Conservation (phyloP, 208 protist genomes). For the Entamoeba invadens region DNA sequence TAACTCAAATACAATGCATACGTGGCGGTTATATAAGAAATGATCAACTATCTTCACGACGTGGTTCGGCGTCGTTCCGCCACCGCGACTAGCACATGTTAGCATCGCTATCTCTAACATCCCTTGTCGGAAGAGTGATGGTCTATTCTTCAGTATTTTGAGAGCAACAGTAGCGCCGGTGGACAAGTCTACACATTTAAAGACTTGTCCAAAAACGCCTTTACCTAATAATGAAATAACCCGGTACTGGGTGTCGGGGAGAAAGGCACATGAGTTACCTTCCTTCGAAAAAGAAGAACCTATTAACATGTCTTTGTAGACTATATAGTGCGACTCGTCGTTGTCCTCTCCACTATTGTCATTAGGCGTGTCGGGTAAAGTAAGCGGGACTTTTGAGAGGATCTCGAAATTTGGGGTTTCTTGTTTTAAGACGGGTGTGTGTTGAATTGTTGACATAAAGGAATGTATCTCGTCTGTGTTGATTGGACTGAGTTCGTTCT, state of each 20-base stretch:
- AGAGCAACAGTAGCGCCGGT: slow-evolving; percentile 9
- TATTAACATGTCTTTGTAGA: too few species aligned
- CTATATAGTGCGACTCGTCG: too few species aligned
- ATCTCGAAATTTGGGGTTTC: too few species aligned
- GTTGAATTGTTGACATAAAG: too few species aligned
- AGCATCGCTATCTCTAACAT: slow-evolving; percentile 31
- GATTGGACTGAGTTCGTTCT: too few species aligned
- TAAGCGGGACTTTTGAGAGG: too few species aligned
- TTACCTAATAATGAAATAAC: slow-evolving; percentile 36
- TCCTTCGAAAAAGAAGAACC: neutral
- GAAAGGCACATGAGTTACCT: too few species aligned
- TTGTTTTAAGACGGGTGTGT: too few species aligned
- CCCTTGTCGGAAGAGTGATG: slow-evolving; percentile 23
- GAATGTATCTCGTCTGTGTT: too few species aligned
- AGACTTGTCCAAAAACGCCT: slow-evolving; percentile 72
- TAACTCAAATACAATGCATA: slow-evolving; percentile 60
- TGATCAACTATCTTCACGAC: slow-evolving; percentile 5
- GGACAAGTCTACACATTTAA: slow-evolving; percentile 36
- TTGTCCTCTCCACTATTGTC: too few species aligned
- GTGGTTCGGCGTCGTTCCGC: neutral
- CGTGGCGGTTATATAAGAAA: slow-evolving; percentile 31
- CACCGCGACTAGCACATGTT: neutral
- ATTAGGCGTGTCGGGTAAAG: too few species aligned
- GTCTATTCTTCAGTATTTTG: slow-evolving; percentile 42
- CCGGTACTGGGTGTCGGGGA: neutral